Evolutionary conservation across 257 asterid genomes (phyloP).

Genomic region (Penstemon newberryi): DNA sequence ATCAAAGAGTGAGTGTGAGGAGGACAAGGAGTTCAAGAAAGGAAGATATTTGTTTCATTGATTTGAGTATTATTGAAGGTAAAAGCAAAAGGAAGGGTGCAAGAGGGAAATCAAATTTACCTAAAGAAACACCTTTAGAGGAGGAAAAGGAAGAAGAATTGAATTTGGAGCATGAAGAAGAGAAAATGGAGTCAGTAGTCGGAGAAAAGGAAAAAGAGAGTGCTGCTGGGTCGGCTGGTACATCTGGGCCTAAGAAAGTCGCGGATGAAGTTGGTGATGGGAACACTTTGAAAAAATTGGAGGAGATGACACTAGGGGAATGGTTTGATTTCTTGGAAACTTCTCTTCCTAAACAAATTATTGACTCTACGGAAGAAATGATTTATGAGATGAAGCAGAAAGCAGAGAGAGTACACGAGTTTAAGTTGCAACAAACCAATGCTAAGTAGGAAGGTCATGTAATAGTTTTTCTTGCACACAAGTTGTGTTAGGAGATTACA

Average conservation of each 20-base stretch:
- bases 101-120: constrained; percentile 34
- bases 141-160: constrained; percentile 30
- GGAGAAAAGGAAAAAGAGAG: constrained; percentile 27
- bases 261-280: constrained; percentile 11
- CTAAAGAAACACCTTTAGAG: constrained; percentile 24
- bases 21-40: constrained; percentile 41
- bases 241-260: constrained; percentile 34
- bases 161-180: constrained; percentile 21
- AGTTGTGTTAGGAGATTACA: no score
- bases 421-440: constrained; percentile 53
- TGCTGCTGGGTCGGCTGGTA: constrained; percentile 32
- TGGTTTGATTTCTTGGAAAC: constrained; percentile 66
- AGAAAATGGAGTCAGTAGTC: constrained; percentile 7
- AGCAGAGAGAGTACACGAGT: constrained; percentile 55
- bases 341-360: constrained; percentile 56
- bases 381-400: constrained; percentile 59
- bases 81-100: constrained; percentile 34
- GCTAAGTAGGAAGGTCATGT: constrained; percentile 24
- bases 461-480: no score
- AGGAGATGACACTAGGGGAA: constrained; percentile 65
- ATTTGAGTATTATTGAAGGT: constrained; percentile 31
- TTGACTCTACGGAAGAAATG: constrained; percentile 60
- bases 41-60: constrained; percentile 22
- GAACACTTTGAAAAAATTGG: constrained; percentile 38
- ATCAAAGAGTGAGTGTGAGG: constrained; percentile 32